Base-by-base conservation (phyloP, 1,139 yeast species). In the Sugiyamaella grinbergsii region DNA sequence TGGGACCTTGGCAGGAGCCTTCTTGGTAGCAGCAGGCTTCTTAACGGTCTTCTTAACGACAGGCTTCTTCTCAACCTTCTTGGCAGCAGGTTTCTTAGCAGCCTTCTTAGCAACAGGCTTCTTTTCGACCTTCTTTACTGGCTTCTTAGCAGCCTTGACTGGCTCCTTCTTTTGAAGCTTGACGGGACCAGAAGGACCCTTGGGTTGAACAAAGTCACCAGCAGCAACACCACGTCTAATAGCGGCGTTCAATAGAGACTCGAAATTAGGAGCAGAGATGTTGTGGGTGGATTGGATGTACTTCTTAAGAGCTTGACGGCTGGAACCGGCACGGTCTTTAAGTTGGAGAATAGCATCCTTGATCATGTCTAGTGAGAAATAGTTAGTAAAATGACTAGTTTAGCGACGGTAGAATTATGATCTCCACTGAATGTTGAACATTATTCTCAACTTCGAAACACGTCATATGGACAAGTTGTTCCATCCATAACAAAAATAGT, bases 111-210 rank as follows among this genome's bases (percentile, higher is more conserved):
- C 62, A 55, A 62, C 57, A 20, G 28, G 28, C 15, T 24, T 48
- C 51, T 49, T 50, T 15, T 29, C 38, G 22, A 34, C 32, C 15
- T 23, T 40, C 36, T 37, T 48, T 13, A 53, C 48, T 8, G 56
- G 43, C 47, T 49, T 51, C 53, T 54, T 55, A 22, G 60, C 56
- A 16, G 64, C 63, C 54, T 56, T 56, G 18, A 58, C 56, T 18
- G 64, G 63, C 49, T 67, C 67, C 58, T 70, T 69, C 74, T 80
- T 80, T 63, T 74, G 76, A 58, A 82, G 70, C 70, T 83, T 83
- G 58, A 83, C 81, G 26, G 89, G 85, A 41, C 90, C 90, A 24
- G 87, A 80, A 16, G 89, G 82, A n/a, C 96, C 96, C 75, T 88
- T 89, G 66, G 96, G 96, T 71, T 87, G 96, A 44, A 79, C 70